A percentile compares a stretch with the other conserved stretches of the same genome.
Evolutionary conservation across 1,284 basidiomycete species (phyloP).

Genomic region (Boletus subluridellus): DNA sequence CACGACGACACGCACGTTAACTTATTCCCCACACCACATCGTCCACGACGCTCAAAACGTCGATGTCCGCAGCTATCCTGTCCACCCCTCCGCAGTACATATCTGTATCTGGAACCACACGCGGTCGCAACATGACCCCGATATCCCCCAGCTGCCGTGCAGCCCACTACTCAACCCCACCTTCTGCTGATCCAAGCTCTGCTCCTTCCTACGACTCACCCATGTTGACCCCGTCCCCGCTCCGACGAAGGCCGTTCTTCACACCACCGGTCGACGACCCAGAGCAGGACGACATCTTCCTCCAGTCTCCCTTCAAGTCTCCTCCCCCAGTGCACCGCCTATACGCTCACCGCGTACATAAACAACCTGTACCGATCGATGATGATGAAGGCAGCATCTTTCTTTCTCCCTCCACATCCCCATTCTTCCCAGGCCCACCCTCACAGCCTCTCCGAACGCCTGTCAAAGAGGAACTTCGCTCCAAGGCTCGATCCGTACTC

Average conservation of each 20-base stretch:
- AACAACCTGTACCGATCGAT: conserved; percentile 49
- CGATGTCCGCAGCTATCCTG: conserved; percentile 36
- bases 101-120: conserved; percentile 36
- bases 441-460: conserved; percentile 53
- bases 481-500: conserved; percentile 32
- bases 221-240: conserved; percentile 62
- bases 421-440: conserved; percentile 41
- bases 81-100: conserved; percentile 39
- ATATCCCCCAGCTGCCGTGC: conserved; percentile 47
- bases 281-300: conserved; percentile 49
- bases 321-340: conserved; percentile 41
- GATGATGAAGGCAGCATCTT: conserved; percentile 58
- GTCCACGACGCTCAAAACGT: conserved; percentile 18
- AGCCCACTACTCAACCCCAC: conserved; percentile 39
- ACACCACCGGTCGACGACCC: conserved; percentile 34
- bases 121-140: conserved; percentile 44
- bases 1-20: conserved; percentile 21
- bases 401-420: conserved; percentile 44
- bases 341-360: conserved; percentile 34
- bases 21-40: conserved; percentile 15
- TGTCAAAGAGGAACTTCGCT: conserved; percentile 44
- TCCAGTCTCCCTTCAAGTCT: conserved; percentile 52
- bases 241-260: conserved; percentile 44
- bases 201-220: conserved; percentile 46
- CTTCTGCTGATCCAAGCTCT: conserved; percentile 25